These are phyloP conservation scores for Carnegiea gigantea DNA, from an alignment of 179 eudicot genomes.

Conservation along the genomic window DNA sequence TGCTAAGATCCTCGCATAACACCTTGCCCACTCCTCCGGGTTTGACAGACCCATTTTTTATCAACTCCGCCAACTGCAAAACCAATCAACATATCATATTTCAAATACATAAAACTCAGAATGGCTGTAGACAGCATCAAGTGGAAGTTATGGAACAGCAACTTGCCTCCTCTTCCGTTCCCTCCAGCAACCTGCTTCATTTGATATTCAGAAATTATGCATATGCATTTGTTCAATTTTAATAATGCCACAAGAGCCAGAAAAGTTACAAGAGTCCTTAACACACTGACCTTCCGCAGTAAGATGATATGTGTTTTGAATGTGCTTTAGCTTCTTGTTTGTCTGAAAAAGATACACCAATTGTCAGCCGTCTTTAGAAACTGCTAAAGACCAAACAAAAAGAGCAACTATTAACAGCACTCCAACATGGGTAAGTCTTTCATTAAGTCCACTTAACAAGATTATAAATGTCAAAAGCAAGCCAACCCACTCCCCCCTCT, in stretches of 20 bases:
- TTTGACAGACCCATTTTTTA: conserved; percentile 74
- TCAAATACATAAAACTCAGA: conserved; percentile 12
- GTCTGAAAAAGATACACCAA: conserved; percentile 41
- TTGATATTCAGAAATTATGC: conserved; percentile 9
- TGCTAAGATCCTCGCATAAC: conserved; percentile 78
- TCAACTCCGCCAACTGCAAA: conserved; percentile 72
- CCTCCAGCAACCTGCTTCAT: conserved; percentile 83
- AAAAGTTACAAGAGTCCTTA: background rate
- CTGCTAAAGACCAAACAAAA: background rate
- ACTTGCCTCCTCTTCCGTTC: conserved; percentile 91
- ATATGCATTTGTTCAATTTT: background rate
- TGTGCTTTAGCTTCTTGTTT: conserved; percentile 93
- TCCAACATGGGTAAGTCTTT: background rate
- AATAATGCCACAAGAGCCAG: background rate
- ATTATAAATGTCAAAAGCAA: background rate
- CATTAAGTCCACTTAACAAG: background rate
- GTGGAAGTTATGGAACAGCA: background rate
- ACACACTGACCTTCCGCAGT: conserved; percentile 85
- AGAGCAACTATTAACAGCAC: background rate
- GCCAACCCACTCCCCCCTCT: background rate
- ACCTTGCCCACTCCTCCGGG: conserved; percentile 75
- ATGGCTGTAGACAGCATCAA: background rate
- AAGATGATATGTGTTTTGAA: conserved; percentile 85
- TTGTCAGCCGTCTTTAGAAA: conserved; percentile 12
- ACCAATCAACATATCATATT: background rate